Base-by-base conservation (phyloP, 768 basidiomycete species). In the Leccinellum rugosiceps region DNA sequence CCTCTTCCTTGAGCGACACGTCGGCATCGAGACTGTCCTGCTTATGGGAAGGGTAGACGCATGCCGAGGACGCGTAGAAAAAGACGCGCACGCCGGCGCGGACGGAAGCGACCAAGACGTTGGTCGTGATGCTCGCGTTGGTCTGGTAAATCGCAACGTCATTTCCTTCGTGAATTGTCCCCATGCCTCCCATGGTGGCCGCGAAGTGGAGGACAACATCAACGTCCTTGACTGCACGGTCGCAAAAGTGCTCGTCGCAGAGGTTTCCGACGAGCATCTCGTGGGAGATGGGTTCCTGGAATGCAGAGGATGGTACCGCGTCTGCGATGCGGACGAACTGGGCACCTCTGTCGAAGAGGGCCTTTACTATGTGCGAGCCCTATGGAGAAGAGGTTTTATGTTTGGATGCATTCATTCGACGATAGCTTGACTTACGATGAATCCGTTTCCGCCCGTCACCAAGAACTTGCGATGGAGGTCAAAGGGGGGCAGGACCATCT, bases 111-210 rank as follows among this genome's bases (percentile, higher is more conserved):
- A 61, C 34, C 31, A 85, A 62, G 32, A 85, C 52, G 53, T 82
- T 80, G 10, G 73, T 48, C 1, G 80, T 82, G 76, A 85, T 84
- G 6, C 57, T 35, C 23, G 80, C 74, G 57, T 86, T 85, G 25
- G 78, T 72, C 6, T 62, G 55, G 59, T 84, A 86, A 26, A 84
- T 81, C 17, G 58, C 57, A 44, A 77, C 70, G 49, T 82, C 79
- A 63, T 85, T 85, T 0, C 63, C 69, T 4, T 69, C 62, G 59
- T 85, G 83, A 47, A 85, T 86, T 0, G 77, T 77, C 2, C 84
- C 84, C 85, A 86, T 86, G 0, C 84, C 84, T 4, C 83, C 84
- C 83, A 83, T 84, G 21, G 74, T 80, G 2, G 83, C 84, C 11
- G 84, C 82, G 59, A 85, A 80, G 64, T 86, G 84, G 19, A 84